Conservation (phyloP, 208 protist species). For the Trypanosoma brucei region DNA sequence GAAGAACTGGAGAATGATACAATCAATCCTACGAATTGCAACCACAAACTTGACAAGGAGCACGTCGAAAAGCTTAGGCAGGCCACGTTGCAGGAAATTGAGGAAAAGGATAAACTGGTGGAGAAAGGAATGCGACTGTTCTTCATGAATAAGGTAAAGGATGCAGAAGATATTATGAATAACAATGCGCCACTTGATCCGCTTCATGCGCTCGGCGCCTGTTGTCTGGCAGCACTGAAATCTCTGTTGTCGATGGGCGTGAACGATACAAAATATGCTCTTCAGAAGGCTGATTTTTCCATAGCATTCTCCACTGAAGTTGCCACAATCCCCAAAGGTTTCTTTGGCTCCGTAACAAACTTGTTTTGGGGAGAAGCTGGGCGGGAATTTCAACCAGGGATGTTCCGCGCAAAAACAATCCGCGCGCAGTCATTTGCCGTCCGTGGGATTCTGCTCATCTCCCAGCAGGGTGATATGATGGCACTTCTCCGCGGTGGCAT, state of each 20-base stretch:
- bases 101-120: conserved; percentile 27
- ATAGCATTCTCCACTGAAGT: conserved; percentile 41
- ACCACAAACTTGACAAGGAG: conserved; percentile 15
- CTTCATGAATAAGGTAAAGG: conserved; percentile 48
- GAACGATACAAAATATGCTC: conserved; percentile 31
- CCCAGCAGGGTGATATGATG: conserved; percentile 31
- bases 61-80: conserved; percentile 27
- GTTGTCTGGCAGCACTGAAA: conserved; percentile 39
- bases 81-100: conserved; percentile 33
- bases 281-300: conserved; percentile 26
- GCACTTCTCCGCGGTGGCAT: conserved; percentile 43
- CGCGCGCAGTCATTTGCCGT: conserved; percentile 41
- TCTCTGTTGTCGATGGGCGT: conserved; percentile 54
- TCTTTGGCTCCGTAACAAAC: conserved; percentile 22
- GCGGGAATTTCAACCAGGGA: conserved; percentile 27
- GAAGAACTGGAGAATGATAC: neutral
- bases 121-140: conserved; percentile 34
- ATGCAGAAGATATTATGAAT: conserved; percentile 42
- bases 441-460: conserved; percentile 38
- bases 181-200: conserved; percentile 26
- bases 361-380: conserved; percentile 20
- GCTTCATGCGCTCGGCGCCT: conserved; percentile 28
- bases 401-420: conserved; percentile 55
- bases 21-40: neutral
- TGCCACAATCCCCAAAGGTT: conserved; percentile 12